Percentiles rank a stretch among this genome's conserved stretches.
These are phyloP conservation scores for Diaporthe ilicicola DNA, from an alignment of 2,329 filamentous ascomycete species.

Conservation along the genomic window DNA sequence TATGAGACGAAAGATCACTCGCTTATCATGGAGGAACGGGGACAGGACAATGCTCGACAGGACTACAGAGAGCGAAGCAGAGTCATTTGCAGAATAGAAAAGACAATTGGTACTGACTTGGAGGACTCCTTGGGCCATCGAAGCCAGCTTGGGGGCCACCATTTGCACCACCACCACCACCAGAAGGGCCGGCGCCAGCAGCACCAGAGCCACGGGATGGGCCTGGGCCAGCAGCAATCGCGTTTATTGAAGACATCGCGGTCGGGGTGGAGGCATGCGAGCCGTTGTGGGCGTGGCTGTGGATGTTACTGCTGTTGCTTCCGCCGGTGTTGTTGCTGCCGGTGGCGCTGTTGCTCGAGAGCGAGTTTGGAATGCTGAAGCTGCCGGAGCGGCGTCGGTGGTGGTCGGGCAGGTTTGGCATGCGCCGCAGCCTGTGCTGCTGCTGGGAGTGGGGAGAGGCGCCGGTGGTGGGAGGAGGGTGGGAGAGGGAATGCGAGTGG, in stretches of 20 bases:
- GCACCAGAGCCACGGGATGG: slow-evolving; percentile 27
- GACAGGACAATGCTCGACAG: neutral
- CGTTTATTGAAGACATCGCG: slow-evolving; percentile 45
- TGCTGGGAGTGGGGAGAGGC: slow-evolving; percentile 6
- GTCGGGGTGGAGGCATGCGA: slow-evolving; percentile 18
- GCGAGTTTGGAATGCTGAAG: slow-evolving; percentile 55
- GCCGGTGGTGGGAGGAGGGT: slow-evolving; percentile 7
- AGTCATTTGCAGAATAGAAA: neutral
- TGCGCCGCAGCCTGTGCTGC: slow-evolving; percentile 31
- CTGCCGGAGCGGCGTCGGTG: slow-evolving; percentile 59
- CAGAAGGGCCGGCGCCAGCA: neutral
- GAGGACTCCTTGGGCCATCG: slow-evolving; percentile 69
- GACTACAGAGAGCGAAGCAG: neutral
- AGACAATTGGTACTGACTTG: slow-evolving; percentile 57
- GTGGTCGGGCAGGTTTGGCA: slow-evolving; percentile 57
- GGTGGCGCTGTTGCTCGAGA: slow-evolving; percentile 40
- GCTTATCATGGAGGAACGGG: neutral
- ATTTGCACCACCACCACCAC: neutral
- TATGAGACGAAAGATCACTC: neutral
- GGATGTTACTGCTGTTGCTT: neutral
- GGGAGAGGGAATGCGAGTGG: slow-evolving; percentile 28
- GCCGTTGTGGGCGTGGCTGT: slow-evolving; percentile 1
- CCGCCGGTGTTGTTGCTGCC: slow-evolving; percentile 37
- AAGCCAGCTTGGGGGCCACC: slow-evolving; percentile 47
- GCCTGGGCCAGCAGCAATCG: slow-evolving; percentile 30